phyloP scores from a whole-genome alignment of 345 rosid species.

The Hevea brasiliensis region DNA sequence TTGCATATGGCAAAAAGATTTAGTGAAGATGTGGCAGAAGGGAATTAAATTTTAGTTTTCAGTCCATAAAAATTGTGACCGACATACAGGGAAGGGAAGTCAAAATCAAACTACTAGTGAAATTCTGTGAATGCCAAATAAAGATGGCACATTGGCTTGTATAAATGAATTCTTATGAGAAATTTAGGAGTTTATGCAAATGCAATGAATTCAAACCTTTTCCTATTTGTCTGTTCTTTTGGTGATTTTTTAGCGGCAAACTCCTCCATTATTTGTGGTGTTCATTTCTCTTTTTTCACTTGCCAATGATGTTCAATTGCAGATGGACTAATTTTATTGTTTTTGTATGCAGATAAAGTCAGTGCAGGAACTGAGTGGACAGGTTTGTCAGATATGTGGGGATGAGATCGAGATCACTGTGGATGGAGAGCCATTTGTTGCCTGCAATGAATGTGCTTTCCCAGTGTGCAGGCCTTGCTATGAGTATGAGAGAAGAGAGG shows the following conservation, averaged over 20 bases:
- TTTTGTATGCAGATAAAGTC: slow-evolving; percentile 66
- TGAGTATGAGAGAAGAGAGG: slow-evolving; percentile 94
- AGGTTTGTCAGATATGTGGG: slow-evolving; percentile 85
- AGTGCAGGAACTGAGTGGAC: slow-evolving; percentile 83
- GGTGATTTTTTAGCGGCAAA: background rate
- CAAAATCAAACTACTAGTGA: background rate
- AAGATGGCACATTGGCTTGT: background rate
- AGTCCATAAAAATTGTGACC: too few species aligned
- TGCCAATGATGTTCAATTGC: slow-evolving; percentile 6
- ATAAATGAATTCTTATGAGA: background rate
- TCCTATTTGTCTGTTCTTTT: background rate
- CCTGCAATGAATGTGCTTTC: slow-evolving; percentile 97
- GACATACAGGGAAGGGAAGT: too few species aligned
- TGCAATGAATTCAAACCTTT: background rate
- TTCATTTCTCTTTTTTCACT: background rate
- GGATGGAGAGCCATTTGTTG: slow-evolving; percentile 78
- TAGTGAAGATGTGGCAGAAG: too few species aligned
- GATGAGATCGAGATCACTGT: slow-evolving; percentile 80
- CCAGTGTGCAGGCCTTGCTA: slow-evolving; percentile 97
- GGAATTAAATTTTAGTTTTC: too few species aligned
- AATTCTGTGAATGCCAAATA: background rate
- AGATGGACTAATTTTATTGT: background rate
- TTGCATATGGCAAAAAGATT: too few species aligned
- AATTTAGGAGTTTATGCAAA: background rate
- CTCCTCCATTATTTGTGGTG: background rate